These are phyloP conservation scores for Candida odintsovae DNA, from an alignment of 805 yeast species.

Conservation along the genomic window DNA sequence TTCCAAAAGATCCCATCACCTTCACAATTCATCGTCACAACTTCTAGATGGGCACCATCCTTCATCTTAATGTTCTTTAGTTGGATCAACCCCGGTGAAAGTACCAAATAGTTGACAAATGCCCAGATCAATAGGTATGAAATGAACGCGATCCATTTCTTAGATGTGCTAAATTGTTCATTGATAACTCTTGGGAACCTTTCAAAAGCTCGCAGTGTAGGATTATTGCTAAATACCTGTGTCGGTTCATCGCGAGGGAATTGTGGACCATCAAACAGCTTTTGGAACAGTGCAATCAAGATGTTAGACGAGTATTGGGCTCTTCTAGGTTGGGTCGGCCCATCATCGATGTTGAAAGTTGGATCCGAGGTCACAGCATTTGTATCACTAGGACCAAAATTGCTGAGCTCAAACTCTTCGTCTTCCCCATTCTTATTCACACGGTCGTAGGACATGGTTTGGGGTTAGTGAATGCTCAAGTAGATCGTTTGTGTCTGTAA, in stretches of 20 bases:
- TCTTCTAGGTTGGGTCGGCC: not conserved
- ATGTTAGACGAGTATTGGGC: not conserved
- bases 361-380: not conserved
- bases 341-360: not conserved
- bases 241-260: slow-evolving; percentile 4
- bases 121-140: slow-evolving; percentile 4
- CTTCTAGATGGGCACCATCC: slow-evolving; percentile 7
- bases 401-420: not conserved
- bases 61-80: not conserved
- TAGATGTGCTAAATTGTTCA: not conserved
- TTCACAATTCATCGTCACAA: slow-evolving; percentile 41
- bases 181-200: slow-evolving; percentile 5
- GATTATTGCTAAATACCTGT: not conserved
- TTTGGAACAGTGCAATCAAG: not conserved
- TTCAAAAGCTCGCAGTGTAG: slow-evolving; percentile 4
- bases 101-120: not conserved
- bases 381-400: not conserved
- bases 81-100: slow-evolving; percentile 1
- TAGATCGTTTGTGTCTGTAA: no score
- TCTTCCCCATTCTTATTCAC: not conserved
- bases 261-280: slow-evolving; percentile 2
- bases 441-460: not conserved
- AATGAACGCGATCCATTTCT: not conserved
- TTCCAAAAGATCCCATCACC: slow-evolving; percentile 51
- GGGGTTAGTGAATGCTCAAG: no score